Percentiles rank a stretch among this genome's conserved stretches.
Conservation (phyloP, 495 filamentous ascomycete species). For the Tuber magnatum region DNA sequence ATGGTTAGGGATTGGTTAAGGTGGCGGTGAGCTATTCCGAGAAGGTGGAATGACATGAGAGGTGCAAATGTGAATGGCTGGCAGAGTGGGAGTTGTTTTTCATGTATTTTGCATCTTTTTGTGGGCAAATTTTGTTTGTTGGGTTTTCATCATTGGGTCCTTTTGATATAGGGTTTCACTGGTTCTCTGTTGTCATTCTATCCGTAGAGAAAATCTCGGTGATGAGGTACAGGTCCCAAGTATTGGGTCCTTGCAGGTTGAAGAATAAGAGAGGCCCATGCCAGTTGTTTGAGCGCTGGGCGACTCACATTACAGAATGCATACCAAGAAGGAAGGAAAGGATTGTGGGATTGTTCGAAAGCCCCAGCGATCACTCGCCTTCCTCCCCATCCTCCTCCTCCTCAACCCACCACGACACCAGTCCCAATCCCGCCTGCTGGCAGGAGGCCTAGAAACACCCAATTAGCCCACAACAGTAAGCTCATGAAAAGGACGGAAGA, state of each 20-base stretch:
- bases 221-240: neutral
- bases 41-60: neutral
- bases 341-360: neutral
- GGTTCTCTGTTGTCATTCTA: constrained; percentile 2
- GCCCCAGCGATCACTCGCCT: constrained; percentile 11
- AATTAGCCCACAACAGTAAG: neutral
- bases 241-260: constrained; percentile 8
- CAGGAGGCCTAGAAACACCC: constrained; percentile 32
- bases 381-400: constrained; percentile 33
- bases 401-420: constrained; percentile 40
- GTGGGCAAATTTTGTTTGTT: constrained; percentile 1
- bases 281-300: neutral
- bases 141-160: neutral
- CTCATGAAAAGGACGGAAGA: neutral
- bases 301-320: neutral
- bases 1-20: neutral
- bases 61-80: neutral
- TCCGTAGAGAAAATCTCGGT: neutral
- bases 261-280: neutral
- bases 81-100: neutral
- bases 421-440: constrained; percentile 39
- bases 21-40: neutral
- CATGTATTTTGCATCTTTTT: constrained; percentile 2
- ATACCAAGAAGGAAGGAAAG: neutral
- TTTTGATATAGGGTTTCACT: constrained; percentile 1